Percentiles rank a stretch among this genome's conserved stretches.
phyloP scores from a whole-genome alignment of 768 basidiomycete species.

The Phylloporus arenicola region DNA sequence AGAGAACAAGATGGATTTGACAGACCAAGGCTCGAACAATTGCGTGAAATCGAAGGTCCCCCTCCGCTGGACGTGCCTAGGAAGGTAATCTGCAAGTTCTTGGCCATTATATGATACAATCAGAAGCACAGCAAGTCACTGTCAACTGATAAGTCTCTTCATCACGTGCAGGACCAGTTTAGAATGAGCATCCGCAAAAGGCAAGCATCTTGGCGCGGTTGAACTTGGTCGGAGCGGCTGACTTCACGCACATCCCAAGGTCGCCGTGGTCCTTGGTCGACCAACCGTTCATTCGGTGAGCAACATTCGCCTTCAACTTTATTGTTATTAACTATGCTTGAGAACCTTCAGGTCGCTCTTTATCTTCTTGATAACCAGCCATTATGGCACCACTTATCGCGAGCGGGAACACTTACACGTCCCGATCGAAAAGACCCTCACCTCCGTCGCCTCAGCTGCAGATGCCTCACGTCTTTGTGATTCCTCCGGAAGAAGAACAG shows the following conservation, averaged over 20 bases:
- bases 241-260: not conserved
- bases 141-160: not conserved
- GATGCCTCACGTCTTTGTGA: conserved; percentile 50
- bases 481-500: conserved; percentile 56
- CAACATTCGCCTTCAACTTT: not conserved
- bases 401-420: conserved; percentile 5
- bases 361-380: not conserved
- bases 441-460: conserved; percentile 7
- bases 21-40: conserved; percentile 60
- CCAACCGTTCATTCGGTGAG: conserved; percentile 12
- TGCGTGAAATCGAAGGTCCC: conserved; percentile 66
- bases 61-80: conserved; percentile 75
- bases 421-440: conserved; percentile 14
- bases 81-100: conserved; percentile 57
- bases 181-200: conserved; percentile 16
- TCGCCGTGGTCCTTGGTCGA: conserved; percentile 2
- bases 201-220: conserved; percentile 16
- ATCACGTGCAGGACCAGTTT: conserved; percentile 14
- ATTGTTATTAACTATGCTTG: not conserved
- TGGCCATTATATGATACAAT: conserved; percentile 23
- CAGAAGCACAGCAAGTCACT: not conserved
- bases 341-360: conserved; percentile 15
- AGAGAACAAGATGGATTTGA: not conserved
- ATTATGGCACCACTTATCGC: conserved; percentile 13
- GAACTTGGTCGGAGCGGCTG: conserved; percentile 15